Base-by-base conservation (phyloP, 2,329 filamentous ascomycete genomes). In the Calonectria pseudoturangicola region DNA sequence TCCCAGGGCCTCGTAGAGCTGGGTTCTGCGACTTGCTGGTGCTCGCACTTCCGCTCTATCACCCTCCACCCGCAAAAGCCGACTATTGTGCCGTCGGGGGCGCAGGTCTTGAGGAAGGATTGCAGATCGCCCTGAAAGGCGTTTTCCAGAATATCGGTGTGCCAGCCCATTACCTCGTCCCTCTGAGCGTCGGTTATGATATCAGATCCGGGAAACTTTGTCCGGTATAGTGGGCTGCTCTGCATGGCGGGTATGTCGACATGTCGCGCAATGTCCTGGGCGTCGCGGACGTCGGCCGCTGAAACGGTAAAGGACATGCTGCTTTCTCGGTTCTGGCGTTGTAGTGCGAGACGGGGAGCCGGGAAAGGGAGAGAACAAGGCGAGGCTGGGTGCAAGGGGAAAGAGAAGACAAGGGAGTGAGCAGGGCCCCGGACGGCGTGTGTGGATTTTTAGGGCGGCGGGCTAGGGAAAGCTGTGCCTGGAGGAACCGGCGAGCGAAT, bases 381-480 rank as follows among this genome's bases (percentile, higher is more conserved):
- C 54, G 36, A 60, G 54, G 36, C 54, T 41, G 54, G 33, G 33
- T 36, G 30, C 9, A 33, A 58, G 54, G 33, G 25, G 36, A 41
- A 60, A 60, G 54, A 60, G 54, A 41, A 60, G 33, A 60, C 54
- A 60, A 60, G 54, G 36, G 54, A 41, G 33, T 27, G 12, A 41
- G 36, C 33, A 41, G 33, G 33, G 33, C 54, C 25, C 36, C n/a
- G 54, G 18, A 41, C 54, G 30, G 6, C 21, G 21, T 15, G 21
- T 60, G 54, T 25, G 30, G 15, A 33, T 60, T 60, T 56, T 60
- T 41, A 21, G 45, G 45, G n/a, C n/a, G 45, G n/a, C n/a, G 45
- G 45, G 18, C 10, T 5, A n/a, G n/a, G n/a, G 25, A 13, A 48
- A n/a, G 45, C n/a, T 48, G 8, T 48, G 45, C 45, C 45, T 36